Conservation (phyloP, 192 early-diverging fungal species). For the Coemansia sp. region DNA sequence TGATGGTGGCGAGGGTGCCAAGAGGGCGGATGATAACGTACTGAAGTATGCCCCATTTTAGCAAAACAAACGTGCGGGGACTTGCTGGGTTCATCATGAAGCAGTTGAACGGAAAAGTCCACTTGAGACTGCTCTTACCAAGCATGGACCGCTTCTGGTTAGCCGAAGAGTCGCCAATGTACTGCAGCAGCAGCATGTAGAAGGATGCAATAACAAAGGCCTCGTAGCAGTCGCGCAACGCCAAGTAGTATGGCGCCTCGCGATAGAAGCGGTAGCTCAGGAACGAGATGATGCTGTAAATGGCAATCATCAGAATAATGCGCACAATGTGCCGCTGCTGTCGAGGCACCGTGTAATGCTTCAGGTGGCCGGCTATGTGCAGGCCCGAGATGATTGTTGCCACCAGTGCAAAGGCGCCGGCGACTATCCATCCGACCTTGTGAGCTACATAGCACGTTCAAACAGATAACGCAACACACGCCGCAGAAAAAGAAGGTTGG, state of each 20-base stretch:
- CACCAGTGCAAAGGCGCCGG: conserved; percentile 52
- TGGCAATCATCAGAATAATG: conserved; percentile 68
- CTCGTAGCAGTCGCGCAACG: conserved; percentile 71
- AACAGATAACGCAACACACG: no score
- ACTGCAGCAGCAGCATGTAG: conserved; percentile 66
- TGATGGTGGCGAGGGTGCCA: conserved; percentile 57
- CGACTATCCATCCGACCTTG: conserved; percentile 59
- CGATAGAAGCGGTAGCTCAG: conserved; percentile 68
- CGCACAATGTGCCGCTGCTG: conserved; percentile 76
- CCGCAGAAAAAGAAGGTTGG: background rate
- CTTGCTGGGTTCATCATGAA: conserved; percentile 55
- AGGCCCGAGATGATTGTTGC: conserved; percentile 52
- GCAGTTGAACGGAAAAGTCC: conserved; percentile 62
- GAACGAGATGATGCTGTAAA: conserved; percentile 66
- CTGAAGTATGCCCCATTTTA: conserved; percentile 67
- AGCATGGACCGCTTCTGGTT: conserved; percentile 48
- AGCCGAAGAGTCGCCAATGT: conserved; percentile 55
- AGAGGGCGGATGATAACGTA: conserved; percentile 63
- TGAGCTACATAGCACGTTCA: conserved; percentile 50
- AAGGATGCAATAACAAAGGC: conserved; percentile 69
- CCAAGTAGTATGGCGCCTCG: conserved; percentile 63
- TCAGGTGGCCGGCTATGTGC: conserved; percentile 53
- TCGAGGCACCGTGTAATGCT: conserved; percentile 58
- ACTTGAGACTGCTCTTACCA: conserved; percentile 46
- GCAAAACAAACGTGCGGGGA: conserved; percentile 52